Conservation (phyloP, 306 rosid genomes). For the Abrus pulchellus region DNA sequence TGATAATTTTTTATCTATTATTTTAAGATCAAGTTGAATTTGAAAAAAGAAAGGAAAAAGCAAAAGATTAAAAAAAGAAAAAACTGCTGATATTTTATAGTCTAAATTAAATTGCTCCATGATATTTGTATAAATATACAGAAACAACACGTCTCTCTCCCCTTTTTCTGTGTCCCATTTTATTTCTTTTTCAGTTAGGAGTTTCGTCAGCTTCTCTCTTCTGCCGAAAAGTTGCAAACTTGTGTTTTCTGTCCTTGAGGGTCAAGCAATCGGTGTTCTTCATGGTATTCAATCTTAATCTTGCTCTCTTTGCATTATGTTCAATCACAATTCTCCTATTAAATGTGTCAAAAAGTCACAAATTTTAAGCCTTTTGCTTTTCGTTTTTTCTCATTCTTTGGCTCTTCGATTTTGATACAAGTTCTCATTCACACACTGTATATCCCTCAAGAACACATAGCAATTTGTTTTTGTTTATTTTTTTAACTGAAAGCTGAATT, state of each 20-base stretch:
- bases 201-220: slow-evolving; percentile 32
- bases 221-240: slow-evolving; percentile 40
- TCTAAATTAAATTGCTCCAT: slow-evolving; percentile 11
- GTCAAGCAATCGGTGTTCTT: slow-evolving; percentile 36
- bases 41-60: background rate
- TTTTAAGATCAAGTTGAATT: background rate
- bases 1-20: no score
- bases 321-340: background rate
- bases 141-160: background rate
- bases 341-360: background rate
- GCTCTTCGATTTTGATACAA: no score
- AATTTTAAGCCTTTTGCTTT: background rate
- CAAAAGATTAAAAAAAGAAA: background rate
- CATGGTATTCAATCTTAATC: slow-evolving; percentile 45
- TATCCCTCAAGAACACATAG: background rate
- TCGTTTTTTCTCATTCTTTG: background rate
- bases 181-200: background rate
- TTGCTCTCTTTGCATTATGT: background rate
- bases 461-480: background rate
- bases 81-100: slow-evolving; percentile 31
- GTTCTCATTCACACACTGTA: no score
- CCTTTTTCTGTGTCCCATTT: background rate
- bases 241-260: background rate
- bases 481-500: background rate
- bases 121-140: slow-evolving; percentile 21